Evolutionary conservation across 2,329 filamentous ascomycete species (phyloP).

Genomic region (Paraconiothyrium sp.): DNA sequence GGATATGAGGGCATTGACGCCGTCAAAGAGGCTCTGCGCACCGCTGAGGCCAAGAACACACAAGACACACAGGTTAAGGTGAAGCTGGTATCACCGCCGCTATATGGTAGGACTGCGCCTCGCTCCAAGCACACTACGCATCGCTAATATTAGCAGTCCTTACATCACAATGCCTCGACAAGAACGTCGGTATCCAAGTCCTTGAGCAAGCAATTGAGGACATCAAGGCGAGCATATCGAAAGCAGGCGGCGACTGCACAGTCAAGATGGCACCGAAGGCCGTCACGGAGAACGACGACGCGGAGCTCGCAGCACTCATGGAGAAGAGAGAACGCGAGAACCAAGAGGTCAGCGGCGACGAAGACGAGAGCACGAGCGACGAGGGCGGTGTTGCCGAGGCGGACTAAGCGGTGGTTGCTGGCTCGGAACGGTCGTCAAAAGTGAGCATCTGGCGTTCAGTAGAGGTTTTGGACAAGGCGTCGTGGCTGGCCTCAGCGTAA

Average conservation of each 20-base stretch:
- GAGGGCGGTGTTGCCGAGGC: conserved; percentile 71
- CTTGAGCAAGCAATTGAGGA: conserved; percentile 91
- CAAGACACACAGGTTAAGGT: conserved; percentile 95
- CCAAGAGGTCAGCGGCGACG: conserved; percentile 95
- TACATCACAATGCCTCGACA: conserved; percentile 95
- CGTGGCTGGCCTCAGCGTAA: conserved; percentile 21
- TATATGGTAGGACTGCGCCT: conserved; percentile 67
- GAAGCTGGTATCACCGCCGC: conserved; percentile 94
- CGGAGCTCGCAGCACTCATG: conserved; percentile 96
- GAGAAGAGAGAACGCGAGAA: conserved; percentile 99
- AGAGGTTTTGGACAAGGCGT: conserved; percentile 9
- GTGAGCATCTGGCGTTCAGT: conserved; percentile 39
- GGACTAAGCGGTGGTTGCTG: conserved; percentile 34
- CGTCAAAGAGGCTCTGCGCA: conserved; percentile 90
- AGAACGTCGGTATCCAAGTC: conserved; percentile 81
- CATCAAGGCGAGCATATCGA: conserved; percentile 82
- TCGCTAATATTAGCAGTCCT: conserved; percentile 66
- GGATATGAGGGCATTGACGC: conserved; percentile 98
- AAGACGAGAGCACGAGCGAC: conserved; percentile 94
- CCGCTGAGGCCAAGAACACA: conserved; percentile 92
- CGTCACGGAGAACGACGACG: conserved; percentile 97
- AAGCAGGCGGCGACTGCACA: conserved; percentile 78
- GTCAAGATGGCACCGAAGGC: conserved; percentile 99
- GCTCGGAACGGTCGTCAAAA: conserved; percentile 34
- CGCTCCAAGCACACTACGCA: neutral